Percentiles rank a stretch among this genome's conserved stretches.
Evolutionary conservation across 1,284 basidiomycete genomes (phyloP).

Genomic region (Ganoderma multipileum): DNA sequence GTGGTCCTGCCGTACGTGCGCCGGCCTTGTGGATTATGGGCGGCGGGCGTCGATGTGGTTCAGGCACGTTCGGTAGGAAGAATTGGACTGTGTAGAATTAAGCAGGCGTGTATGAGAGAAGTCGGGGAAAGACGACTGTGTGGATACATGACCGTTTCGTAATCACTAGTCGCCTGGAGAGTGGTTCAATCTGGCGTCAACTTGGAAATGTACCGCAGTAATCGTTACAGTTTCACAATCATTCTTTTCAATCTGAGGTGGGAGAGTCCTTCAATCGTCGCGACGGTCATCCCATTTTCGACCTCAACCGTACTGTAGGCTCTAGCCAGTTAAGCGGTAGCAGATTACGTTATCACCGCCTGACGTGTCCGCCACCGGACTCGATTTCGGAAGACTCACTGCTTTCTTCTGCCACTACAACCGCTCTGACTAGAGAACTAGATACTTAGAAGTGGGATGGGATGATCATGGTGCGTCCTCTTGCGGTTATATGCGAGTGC

Average conservation of each 20-base stretch:
- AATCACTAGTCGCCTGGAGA: not conserved
- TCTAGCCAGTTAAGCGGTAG: not conserved
- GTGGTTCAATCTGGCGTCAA: not conserved
- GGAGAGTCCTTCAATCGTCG: not conserved
- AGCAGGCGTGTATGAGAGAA: not conserved
- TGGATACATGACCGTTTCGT: not conserved
- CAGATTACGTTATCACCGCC: not conserved
- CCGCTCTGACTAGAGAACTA: not conserved
- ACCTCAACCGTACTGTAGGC: too few relatives aligned
- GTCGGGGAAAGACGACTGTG: not conserved
- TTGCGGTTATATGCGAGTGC: not conserved
- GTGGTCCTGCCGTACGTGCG: not conserved
- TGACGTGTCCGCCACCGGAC: not conserved
- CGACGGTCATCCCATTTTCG: too few relatives aligned
- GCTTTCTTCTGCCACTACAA: not conserved
- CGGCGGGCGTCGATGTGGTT: not conserved
- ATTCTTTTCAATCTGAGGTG: not conserved
- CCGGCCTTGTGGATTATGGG: not conserved
- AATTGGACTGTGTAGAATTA: not conserved
- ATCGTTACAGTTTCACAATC: not conserved
- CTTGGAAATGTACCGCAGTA: not conserved
- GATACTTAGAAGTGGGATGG: not conserved
- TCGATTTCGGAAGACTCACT: not conserved
- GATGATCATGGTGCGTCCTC: not conserved
- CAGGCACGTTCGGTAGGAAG: constrained; percentile 1